Base-by-base conservation (phyloP, 805 yeast genomes). In the Pichia phayaonensis region DNA sequence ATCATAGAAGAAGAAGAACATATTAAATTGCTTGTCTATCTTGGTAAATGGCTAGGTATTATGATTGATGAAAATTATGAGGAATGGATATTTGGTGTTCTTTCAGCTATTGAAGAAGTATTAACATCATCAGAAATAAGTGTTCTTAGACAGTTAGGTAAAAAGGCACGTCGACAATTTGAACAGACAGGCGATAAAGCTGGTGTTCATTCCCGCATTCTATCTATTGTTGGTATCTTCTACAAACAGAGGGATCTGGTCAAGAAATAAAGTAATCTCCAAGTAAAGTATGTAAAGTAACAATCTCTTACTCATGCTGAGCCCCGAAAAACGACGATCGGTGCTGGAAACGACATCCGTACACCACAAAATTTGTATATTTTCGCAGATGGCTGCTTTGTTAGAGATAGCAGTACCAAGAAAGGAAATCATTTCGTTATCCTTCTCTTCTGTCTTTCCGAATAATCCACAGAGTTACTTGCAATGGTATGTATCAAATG, bases 1-100 rank as follows among this genome's bases (percentile, higher is more conserved):
- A 51, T 66, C 2, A 47, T 75, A n/a, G 71, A 66, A 42, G 74
- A 72, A 41, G 57, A 55, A 6, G 61, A 63, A 41, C 59, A 62
- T 20, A 58, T 74, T 42, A 64, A 71, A 44, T 58, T 75, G 43
- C 48, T 72, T 10, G 70, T 70, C n/a, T 74, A 74, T 57, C 65
- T 64, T 45, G 65, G 70, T 11, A 67, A 69, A 49, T 77, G 80
- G 80, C 56, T 71, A 22, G 62, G 65, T 27, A 63, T 61, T 20
- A 64, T 58, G 26, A 56, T 68, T 42, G 60, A 67, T 40, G 52
- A 48, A 0, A 61, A 61, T 40, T 62, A 63, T 42, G 55, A 55
- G 21, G 47, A 52, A 15, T 77, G 83, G 83, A 58, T 73, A 1
- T 69, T 70, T 56, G 65, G 64, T 2, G 50, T 71, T 22, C 56